phyloP scores from a whole-genome alignment of 768 basidiomycete genomes.

The Pleurotus citrinopileatus region DNA sequence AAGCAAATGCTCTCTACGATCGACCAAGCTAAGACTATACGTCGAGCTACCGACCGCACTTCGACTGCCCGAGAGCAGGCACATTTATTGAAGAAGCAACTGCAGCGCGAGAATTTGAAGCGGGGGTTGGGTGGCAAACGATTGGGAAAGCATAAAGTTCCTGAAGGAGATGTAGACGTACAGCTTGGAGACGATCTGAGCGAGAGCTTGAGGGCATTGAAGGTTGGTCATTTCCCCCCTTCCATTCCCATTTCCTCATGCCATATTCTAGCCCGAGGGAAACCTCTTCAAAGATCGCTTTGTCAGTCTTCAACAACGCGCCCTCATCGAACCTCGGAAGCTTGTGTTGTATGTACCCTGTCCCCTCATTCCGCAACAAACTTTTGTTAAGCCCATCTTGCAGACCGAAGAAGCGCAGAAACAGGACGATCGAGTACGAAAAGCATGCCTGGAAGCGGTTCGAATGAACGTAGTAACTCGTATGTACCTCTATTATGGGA shows the following conservation, averaged over 20 bases:
- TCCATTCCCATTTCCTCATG: not conserved
- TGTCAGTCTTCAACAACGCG: slow-evolving; percentile 82
- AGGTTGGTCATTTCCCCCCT: slow-evolving; percentile 46
- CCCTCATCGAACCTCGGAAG: slow-evolving; percentile 83
- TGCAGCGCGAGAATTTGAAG: slow-evolving; percentile 50
- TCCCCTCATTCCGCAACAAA: not conserved
- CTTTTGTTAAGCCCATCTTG: slow-evolving; percentile 9
- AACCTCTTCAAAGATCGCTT: slow-evolving; percentile 91
- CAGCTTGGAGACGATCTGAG: slow-evolving; percentile 89
- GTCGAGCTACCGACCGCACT: slow-evolving; percentile 34
- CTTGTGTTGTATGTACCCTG: slow-evolving; percentile 59
- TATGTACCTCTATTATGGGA: too few species aligned
- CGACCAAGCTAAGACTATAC: slow-evolving; percentile 49
- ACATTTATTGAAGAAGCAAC: slow-evolving; percentile 16
- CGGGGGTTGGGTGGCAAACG: slow-evolving; percentile 69
- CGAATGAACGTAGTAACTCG: too few species aligned
- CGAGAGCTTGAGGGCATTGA: slow-evolving; percentile 79
- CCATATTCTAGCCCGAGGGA: slow-evolving; percentile 74
- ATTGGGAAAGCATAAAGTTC: slow-evolving; percentile 79
- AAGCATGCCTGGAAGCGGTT: slow-evolving; percentile 81
- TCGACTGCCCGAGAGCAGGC: slow-evolving; percentile 39
- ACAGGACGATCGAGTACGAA: slow-evolving; percentile 63
- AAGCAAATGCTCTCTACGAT: slow-evolving; percentile 65
- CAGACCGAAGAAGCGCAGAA: slow-evolving; percentile 52
- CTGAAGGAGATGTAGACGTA: slow-evolving; percentile 68